Evolutionary conservation across 2,329 filamentous ascomycete genomes (phyloP).

Genomic region (Orbilia javanica): DNA sequence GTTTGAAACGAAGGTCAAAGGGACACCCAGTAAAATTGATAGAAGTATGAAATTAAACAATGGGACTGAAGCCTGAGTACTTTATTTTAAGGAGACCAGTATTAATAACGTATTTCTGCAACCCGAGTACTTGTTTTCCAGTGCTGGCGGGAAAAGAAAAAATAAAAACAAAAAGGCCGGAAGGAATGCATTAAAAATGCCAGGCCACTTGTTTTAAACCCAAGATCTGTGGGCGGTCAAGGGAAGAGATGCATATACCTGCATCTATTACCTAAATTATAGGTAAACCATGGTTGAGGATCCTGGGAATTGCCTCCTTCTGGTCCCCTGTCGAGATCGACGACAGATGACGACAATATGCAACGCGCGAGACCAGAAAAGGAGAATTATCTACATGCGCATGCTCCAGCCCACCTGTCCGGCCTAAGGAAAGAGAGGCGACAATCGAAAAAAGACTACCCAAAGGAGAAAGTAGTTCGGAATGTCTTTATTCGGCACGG

Average conservation of each 20-base stretch:
- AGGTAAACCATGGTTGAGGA: not conserved
- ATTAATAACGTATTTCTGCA: not conserved
- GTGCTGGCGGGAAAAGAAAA: not conserved
- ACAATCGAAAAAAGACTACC: not conserved
- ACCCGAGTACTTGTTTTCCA: not conserved
- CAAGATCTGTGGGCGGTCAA: not conserved
- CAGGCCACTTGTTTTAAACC: not conserved
- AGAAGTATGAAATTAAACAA: not conserved
- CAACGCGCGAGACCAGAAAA: not conserved
- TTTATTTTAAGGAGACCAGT: too few species aligned
- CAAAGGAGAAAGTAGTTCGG: not conserved
- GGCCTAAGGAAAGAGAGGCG: not conserved
- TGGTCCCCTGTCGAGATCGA: not conserved
- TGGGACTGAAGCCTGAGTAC: not conserved
- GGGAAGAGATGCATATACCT: not conserved
- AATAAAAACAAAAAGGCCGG: too few species aligned
- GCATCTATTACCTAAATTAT: not conserved
- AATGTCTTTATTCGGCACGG: not conserved
- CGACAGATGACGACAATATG: not conserved
- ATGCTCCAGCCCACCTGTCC: not conserved
- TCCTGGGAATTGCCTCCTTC: not conserved
- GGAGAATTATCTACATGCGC: not conserved
- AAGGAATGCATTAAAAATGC: not conserved
- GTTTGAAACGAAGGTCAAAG: slow-evolving; percentile 11
- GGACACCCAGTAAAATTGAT: not conserved